Base-by-base conservation (phyloP, 495 filamentous ascomycete genomes). In the Aspergillus mulundensis region DNA sequence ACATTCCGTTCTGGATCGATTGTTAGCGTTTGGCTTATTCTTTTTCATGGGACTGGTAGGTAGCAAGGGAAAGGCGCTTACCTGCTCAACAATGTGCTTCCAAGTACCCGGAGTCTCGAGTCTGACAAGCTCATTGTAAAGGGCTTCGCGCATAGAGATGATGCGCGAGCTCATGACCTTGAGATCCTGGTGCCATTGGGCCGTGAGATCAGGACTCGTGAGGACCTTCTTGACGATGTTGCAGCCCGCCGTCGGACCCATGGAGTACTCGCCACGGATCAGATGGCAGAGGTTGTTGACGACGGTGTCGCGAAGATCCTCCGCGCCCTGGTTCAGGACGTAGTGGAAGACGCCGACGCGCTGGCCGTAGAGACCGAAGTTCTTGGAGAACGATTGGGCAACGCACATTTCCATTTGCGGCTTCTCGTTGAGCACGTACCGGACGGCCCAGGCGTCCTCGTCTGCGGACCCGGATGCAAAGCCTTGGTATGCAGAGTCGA, bases 401-500 rank as follows among this genome's bases (percentile, higher is more conserved):
- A 81, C 74, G 38, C 73, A 76, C 64, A 79, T 73, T 62, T 79
- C 76, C 71, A 78, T 74, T 36, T 69, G 59, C 5, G 75, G 73
- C 66, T 78, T 74, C 61, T 70, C 58, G 57, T 71, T 79, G 60
- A 71, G 80, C 66, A 80, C 81, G 61, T 80, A 75, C 42, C 77
- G 73, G 5, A 82, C 72, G 1, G 78, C 73, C 78, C 78, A 81
- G 48, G 78, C 77, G 58, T 82, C 80, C 45, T 81, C 72, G 57
- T 73, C 73, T 14, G 74, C 67, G 19, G 72, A 73, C 0, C 80
- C 80, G n/a, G 78, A 79, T 8, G 77, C 77, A 59, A 82, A 80
- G n/a, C 80, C 80, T 59, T 80, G 78, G 61, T 82, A 82, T 2
- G 80, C 80, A 14, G 71, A 77, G 66, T 82, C 80, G 52, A 82